These are phyloP conservation scores for Cyclostephanos invisitatus DNA, from an alignment of 108 stramenopile species.

Conservation along the genomic window DNA sequence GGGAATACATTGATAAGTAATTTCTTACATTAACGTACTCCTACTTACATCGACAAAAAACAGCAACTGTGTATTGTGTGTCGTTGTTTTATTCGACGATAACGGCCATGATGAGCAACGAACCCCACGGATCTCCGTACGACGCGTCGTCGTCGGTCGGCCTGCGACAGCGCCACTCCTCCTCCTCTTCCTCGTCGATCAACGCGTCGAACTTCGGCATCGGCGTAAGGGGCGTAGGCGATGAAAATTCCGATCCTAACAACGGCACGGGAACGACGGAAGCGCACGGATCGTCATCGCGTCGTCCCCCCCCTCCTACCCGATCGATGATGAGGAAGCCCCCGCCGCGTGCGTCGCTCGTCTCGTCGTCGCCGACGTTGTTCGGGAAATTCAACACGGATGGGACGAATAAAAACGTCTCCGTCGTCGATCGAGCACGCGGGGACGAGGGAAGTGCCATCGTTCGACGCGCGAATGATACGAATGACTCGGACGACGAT, in stretches of 20 bases:
- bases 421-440: background rate
- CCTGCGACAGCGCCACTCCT: constrained; percentile 3
- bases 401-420: background rate
- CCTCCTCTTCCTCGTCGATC: background rate
- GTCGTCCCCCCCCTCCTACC: background rate
- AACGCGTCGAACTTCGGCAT: background rate
- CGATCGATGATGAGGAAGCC: background rate
- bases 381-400: background rate
- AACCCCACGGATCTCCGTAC: background rate
- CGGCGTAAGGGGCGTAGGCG: background rate
- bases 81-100: too few relatives aligned
- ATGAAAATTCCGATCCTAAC: constrained; percentile 15
- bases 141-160: background rate
- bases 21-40: too few relatives aligned
- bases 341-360: constrained; percentile 4
- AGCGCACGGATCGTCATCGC: too few relatives aligned
- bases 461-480: background rate
- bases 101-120: background rate
- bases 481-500: background rate
- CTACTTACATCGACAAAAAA: too few relatives aligned
- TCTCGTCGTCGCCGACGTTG: background rate
- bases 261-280: background rate
- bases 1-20: too few relatives aligned
- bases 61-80: too few relatives aligned
- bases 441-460: background rate